Evolutionary conservation across 2,329 filamentous ascomycete genomes (phyloP).

Genomic region (Hyphodiscus sp.): DNA sequence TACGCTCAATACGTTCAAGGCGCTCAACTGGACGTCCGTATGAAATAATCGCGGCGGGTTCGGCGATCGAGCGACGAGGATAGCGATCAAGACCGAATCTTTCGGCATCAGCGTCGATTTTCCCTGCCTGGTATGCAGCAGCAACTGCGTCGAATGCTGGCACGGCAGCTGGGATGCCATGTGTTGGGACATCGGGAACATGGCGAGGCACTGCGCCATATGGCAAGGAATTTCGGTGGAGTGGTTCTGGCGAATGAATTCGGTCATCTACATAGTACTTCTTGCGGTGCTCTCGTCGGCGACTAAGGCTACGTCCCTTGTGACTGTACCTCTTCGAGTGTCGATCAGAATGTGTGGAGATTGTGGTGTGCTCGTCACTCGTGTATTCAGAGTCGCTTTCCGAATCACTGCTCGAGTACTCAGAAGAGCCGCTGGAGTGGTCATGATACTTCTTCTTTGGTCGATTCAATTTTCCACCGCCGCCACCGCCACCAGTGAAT

Average conservation of each 20-base stretch:
- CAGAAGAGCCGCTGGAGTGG: slow-evolving; percentile 9
- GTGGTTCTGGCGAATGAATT: slow-evolving; percentile 14
- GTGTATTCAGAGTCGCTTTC: slow-evolving; percentile 7
- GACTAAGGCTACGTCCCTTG: slow-evolving; percentile 14
- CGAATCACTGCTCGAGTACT: slow-evolving; percentile 8
- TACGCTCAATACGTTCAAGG: neutral
- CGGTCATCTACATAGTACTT: slow-evolving; percentile 12
- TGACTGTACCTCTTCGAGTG: neutral
- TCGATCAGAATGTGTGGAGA: slow-evolving; percentile 11
- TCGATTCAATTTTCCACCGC: neutral
- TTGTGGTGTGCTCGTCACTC: slow-evolving; percentile 11
- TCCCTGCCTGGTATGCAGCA: slow-evolving; percentile 24
- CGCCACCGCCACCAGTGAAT: neutral
- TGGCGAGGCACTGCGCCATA: slow-evolving; percentile 4
- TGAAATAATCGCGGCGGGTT: slow-evolving; percentile 2
- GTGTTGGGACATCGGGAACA: slow-evolving; percentile 18
- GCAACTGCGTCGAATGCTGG: slow-evolving; percentile 13
- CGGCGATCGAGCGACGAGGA: slow-evolving; percentile 6
- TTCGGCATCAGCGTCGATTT: slow-evolving; percentile 22
- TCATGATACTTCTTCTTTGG: slow-evolving; percentile 4
- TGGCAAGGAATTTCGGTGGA: neutral
- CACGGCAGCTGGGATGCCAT: neutral
- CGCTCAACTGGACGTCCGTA: slow-evolving; percentile 1
- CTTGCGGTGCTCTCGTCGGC: slow-evolving; percentile 13
- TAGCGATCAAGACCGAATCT: slow-evolving; percentile 12